Percentiles rank a stretch among this genome's conserved stretches.
Evolutionary conservation across 139 green algal species (phyloP).

Genomic region (Edaphochlamys debaryana): DNA sequence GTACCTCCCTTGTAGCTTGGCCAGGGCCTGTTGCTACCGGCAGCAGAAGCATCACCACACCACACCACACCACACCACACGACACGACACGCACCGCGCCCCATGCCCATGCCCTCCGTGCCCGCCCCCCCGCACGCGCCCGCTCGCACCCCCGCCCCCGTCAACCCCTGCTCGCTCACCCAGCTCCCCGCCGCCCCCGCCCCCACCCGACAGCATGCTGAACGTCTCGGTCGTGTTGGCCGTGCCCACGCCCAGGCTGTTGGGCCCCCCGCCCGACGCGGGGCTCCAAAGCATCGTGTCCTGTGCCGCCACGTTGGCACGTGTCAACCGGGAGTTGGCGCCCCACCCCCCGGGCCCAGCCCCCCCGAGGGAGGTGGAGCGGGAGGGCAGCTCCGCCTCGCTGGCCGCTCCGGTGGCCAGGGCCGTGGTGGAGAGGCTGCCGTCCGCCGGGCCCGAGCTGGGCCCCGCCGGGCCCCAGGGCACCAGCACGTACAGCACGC

Average conservation of each 20-base stretch:
- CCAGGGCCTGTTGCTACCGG: too few relatives aligned
- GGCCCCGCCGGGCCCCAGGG: background rate
- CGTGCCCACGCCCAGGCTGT: background rate
- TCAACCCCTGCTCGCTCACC: too few relatives aligned
- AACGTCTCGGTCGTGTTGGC: background rate
- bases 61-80: too few relatives aligned
- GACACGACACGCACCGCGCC: too few relatives aligned
- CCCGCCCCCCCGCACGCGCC: too few relatives aligned
- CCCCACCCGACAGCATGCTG: constrained; percentile 27
- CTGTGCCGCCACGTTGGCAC: constrained; percentile 33
- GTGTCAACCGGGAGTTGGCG: constrained; percentile 5
- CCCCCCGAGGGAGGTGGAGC: too few relatives aligned
- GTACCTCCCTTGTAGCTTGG: too few relatives aligned
- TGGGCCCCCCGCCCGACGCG: background rate
- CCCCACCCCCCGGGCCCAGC: too few relatives aligned
- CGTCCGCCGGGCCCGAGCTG: background rate
- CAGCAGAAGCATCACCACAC: too few relatives aligned
- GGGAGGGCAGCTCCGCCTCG: constrained; percentile 2
- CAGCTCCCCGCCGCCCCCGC: too few relatives aligned
- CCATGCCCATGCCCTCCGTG: too few relatives aligned
- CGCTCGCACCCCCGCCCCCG: too few relatives aligned
- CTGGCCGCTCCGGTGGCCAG: background rate
- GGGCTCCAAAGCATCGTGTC: background rate
- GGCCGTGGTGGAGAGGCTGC: background rate
- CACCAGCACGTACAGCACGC: constrained; percentile 32